Evolutionary conservation across 306 rosid genomes (phyloP).

Genomic region (Argentina anserina): DNA sequence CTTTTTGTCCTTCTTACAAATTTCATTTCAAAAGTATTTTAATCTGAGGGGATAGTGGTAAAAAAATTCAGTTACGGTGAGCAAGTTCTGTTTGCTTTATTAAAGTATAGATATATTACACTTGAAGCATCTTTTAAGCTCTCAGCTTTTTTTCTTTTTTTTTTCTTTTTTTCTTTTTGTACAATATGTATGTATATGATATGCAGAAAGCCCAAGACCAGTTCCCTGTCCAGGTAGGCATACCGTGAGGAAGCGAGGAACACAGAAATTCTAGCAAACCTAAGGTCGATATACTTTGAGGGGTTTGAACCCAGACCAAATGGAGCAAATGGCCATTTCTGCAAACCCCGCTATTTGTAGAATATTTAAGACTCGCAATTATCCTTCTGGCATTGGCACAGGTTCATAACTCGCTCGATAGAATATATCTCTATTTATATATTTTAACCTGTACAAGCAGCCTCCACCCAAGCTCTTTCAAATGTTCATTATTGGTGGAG

Average conservation of each 20-base stretch:
- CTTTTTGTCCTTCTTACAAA: too few species aligned
- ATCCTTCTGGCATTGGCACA: background rate
- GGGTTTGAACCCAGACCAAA: background rate
- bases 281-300: background rate
- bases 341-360: background rate
- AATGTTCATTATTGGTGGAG: conserved; percentile 45
- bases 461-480: conserved; percentile 89
- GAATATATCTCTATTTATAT: too few species aligned
- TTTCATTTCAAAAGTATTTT: too few species aligned
- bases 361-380: background rate
- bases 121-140: background rate
- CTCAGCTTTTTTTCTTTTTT: background rate
- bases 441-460: conserved; percentile 96
- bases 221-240: too few species aligned
- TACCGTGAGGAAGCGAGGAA: background rate
- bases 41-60: too few species aligned
- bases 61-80: too few species aligned
- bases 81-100: too few species aligned
- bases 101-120: background rate
- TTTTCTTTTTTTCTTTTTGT: background rate
- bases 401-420: background rate
- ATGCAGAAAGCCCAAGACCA: background rate
- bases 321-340: background rate
- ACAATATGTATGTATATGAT: background rate
- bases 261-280: background rate